These are phyloP conservation scores for Haplosporangium sp. DNA, from an alignment of 371 early-diverging fungal species.

Conservation along the genomic window DNA sequence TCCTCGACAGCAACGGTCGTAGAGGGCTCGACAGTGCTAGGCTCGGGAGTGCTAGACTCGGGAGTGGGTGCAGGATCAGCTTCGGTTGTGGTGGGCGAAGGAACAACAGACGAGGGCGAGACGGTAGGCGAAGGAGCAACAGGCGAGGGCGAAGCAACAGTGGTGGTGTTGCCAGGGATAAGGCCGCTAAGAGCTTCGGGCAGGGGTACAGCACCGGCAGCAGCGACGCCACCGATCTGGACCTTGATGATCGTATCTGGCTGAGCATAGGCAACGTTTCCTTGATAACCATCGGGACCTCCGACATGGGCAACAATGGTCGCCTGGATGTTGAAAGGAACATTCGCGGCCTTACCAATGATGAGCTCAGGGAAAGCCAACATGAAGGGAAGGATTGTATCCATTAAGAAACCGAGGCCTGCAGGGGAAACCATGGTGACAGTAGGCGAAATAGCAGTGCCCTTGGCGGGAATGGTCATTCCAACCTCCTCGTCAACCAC, in stretches of 20 bases:
- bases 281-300: slow-evolving; percentile 33
- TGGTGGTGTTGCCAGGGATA: neutral
- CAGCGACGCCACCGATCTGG: slow-evolving; percentile 12
- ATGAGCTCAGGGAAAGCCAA: slow-evolving; percentile 10
- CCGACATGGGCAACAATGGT: slow-evolving; percentile 42
- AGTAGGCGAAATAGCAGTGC: slow-evolving; percentile 21
- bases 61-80: neutral
- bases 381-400: slow-evolving; percentile 27
- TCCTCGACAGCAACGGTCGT: slow-evolving; percentile 2
- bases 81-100: neutral
- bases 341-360: slow-evolving; percentile 4
- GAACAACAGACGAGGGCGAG: neutral
- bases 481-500: slow-evolving; percentile 35
- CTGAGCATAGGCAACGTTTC: slow-evolving; percentile 44
- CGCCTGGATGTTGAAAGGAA: slow-evolving; percentile 46
- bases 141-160: neutral
- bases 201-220: neutral
- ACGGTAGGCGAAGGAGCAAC: neutral
- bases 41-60: slow-evolving; percentile 1
- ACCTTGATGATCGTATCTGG: slow-evolving; percentile 22
- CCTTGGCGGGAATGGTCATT: slow-evolving; percentile 36
- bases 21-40: neutral
- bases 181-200: slow-evolving; percentile 2
- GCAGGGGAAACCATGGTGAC: slow-evolving; percentile 34
- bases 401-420: slow-evolving; percentile 18